Percentiles rank a stretch among this genome's conserved stretches.
These are phyloP conservation scores for Austroboletus niveus DNA, from an alignment of 1,284 basidiomycete species.

Conservation along the genomic window DNA sequence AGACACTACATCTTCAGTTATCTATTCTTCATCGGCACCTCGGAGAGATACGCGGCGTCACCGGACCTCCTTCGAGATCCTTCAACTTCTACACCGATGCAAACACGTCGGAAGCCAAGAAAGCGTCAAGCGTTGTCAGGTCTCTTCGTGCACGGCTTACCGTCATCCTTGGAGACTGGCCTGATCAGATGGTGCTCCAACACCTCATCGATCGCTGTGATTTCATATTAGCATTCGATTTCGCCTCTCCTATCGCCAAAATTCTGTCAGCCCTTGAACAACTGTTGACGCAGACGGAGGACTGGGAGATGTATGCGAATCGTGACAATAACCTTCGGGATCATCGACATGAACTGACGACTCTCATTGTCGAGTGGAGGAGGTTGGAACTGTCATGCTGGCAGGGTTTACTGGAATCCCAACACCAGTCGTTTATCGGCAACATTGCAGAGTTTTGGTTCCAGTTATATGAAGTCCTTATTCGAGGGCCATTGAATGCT, in stretches of 20 bases:
- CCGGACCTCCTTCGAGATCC: constrained; percentile 16
- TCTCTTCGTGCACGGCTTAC: constrained; percentile 55
- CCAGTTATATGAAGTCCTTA: constrained; percentile 79
- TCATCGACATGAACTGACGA: constrained; percentile 67
- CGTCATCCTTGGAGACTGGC: constrained; percentile 78
- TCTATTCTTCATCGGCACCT: constrained; percentile 28
- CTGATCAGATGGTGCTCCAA: constrained; percentile 95
- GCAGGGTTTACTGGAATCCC: constrained; percentile 78
- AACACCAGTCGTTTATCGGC: constrained; percentile 59
- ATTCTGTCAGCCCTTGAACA: constrained; percentile 86
- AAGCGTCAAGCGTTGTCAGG: constrained; percentile 53
- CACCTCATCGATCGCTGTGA: constrained; percentile 81
- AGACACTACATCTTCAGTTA: constrained; percentile 29
- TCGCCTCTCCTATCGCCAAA: constrained; percentile 79
- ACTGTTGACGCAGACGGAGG: constrained; percentile 85
- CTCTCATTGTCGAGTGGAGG: constrained; percentile 88
- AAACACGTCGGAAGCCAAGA: constrained; percentile 70
- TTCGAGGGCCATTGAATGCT: constrained; percentile 63
- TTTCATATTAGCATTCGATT: constrained; percentile 61
- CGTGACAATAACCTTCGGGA: constrained; percentile 76
- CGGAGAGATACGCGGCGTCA: constrained; percentile 5
- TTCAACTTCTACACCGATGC: constrained; percentile 83
- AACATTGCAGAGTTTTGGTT: constrained; percentile 89
- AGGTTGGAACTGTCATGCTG: constrained; percentile 88
- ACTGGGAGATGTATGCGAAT: constrained; percentile 97